These are phyloP conservation scores for Luffa aegyptiaca DNA, from an alignment of 306 rosid genomes.

Conservation along the genomic window DNA sequence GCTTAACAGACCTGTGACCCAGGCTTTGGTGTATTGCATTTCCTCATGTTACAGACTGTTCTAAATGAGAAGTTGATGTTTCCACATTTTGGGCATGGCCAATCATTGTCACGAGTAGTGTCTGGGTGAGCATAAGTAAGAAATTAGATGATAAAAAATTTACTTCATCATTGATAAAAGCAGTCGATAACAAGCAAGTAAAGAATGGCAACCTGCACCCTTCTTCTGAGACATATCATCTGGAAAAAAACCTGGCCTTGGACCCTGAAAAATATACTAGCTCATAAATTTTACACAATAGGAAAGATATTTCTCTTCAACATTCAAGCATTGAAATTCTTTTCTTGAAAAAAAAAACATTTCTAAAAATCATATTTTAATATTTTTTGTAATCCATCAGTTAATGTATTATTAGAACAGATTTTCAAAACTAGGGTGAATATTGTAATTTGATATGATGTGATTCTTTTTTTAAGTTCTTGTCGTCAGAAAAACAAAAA, in stretches of 20 bases:
- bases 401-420: neutral
- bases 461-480: neutral
- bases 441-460: neutral
- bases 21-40: constrained; percentile 97
- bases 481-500: neutral
- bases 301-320: neutral
- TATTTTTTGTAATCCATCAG: neutral
- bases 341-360: neutral
- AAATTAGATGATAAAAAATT: neutral
- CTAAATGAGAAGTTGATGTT: constrained; percentile 92
- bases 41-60: constrained; percentile 96
- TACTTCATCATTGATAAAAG: neutral
- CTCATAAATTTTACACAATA: constrained; percentile 4
- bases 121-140: constrained; percentile 20
- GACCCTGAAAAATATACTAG: constrained; percentile 46
- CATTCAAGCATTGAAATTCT: neutral
- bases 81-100: constrained; percentile 99
- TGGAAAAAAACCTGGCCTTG: constrained; percentile 69
- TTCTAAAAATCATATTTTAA: neutral
- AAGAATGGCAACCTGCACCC: constrained; percentile 39
- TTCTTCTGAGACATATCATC: constrained; percentile 74
- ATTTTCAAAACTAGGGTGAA: neutral
- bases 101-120: constrained; percentile 91
- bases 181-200: neutral
- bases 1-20: constrained; percentile 72